Evolutionary conservation across 768 basidiomycete species (phyloP), one percentile per base, ranked within the genome.

Genomic region (Kwoniella shandongensis): DNA sequence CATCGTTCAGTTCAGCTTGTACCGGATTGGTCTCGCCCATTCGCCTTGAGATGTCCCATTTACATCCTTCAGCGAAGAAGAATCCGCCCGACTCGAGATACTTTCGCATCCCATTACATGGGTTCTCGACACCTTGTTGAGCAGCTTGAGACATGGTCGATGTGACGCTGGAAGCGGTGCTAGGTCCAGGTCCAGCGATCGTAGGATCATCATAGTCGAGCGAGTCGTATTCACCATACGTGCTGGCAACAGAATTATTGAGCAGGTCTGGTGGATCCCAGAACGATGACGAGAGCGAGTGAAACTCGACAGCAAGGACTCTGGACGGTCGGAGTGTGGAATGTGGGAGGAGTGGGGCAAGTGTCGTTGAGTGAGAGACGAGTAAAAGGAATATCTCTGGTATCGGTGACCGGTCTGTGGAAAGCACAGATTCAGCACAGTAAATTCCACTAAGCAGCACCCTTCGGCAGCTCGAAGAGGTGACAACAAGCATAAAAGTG

Each of bases 61-160:
- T 80, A 0, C 87, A 83, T 66, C 86, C 85, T 25, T 86, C 71
- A 1, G 96, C 86, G 70, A 89, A 96, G 77, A 97, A 99, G 79
- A 99, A 99, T 1, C 88, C 85, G 4, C 92, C 92, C 22, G 88
- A 88, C 27, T 89, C 88, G 3, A 99, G 79, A 53, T 97, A 91
- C 77, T 94, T 96, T 44, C 84, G 86, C 68, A 98, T 83, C 0
- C 91, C 88, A 59, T 84, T 75, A 74, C 93, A 97, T 1, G 96
- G 96, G 69, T 98, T 91, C 67, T 93, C 91, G 23, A 86, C 53
- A 1, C 71, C 61, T 20, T 68, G 80, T n/a, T 80, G 57, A 15
- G 51, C 27, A 27, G 63, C 69, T 50, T 65, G 69, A 30, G 61
- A 55, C 40, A 54, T 80, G 10, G 83, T 66, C 36, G 78, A 67